Evolutionary conservation across 2,329 filamentous ascomycete species (phyloP).

Genomic region (Ustilaginoidea virens): DNA sequence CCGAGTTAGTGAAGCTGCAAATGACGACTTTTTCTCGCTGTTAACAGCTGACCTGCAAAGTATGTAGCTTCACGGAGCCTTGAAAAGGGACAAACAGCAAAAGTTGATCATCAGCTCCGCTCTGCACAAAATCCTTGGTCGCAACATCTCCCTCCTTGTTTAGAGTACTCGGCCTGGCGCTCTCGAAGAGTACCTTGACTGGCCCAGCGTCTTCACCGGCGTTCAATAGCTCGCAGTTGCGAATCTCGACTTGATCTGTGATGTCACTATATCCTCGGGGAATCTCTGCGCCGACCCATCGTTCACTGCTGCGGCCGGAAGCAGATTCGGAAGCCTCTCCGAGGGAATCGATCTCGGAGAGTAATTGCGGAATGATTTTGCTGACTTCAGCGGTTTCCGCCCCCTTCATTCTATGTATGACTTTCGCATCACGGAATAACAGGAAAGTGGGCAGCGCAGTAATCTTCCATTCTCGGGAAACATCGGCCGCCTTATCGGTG

Average conservation of each 20-base stretch:
- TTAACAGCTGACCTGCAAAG: slow-evolving; percentile 42
- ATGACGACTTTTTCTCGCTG: neutral
- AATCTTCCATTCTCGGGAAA: slow-evolving; percentile 59
- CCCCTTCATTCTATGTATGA: slow-evolving; percentile 55
- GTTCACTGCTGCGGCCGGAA: slow-evolving; percentile 22
- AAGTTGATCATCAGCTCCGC: slow-evolving; percentile 91
- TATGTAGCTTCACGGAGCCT: slow-evolving; percentile 77
- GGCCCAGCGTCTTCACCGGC: slow-evolving; percentile 61
- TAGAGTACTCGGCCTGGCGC: slow-evolving; percentile 48
- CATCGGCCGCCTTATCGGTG: slow-evolving; percentile 58
- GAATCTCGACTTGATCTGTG: slow-evolving; percentile 64
- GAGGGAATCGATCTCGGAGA: slow-evolving; percentile 46
- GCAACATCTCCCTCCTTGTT: slow-evolving; percentile 37
- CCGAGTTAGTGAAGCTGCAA: slow-evolving; percentile 14
- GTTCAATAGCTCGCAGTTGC: slow-evolving; percentile 77
- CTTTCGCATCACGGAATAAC: slow-evolving; percentile 59
- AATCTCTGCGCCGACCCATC: slow-evolving; percentile 60
- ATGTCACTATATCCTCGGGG: slow-evolving; percentile 75
- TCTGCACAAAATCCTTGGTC: slow-evolving; percentile 76
- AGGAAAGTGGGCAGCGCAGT: slow-evolving; percentile 82
- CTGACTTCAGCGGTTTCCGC: slow-evolving; percentile 59
- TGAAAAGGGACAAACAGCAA: slow-evolving; percentile 88
- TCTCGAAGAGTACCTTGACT: slow-evolving; percentile 61
- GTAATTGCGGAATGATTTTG: slow-evolving; percentile 55
- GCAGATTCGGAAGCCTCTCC: slow-evolving; percentile 27